phyloP scores from a whole-genome alignment of 305 asterid genomes.

The Coffea humblotiana region DNA sequence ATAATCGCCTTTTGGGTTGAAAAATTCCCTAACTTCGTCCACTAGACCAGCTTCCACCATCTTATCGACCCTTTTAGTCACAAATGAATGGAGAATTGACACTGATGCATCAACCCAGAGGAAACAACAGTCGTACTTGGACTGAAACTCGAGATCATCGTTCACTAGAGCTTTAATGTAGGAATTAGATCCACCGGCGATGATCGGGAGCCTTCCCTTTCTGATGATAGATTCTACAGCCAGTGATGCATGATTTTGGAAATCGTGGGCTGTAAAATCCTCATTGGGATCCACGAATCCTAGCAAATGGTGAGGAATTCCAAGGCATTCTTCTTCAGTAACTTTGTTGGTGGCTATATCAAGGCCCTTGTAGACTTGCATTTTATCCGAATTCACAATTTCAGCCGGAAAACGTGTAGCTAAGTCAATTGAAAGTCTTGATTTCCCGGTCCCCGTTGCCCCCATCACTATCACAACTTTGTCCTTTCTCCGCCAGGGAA shows the following conservation, averaged over 20 bases:
- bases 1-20: slow-evolving; percentile 48
- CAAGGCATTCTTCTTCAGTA: slow-evolving; percentile 49
- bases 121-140: slow-evolving; percentile 58
- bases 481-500: slow-evolving; percentile 55
- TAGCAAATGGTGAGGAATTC: slow-evolving; percentile 66
- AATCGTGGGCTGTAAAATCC: slow-evolving; percentile 55
- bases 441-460: slow-evolving; percentile 79
- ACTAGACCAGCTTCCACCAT: slow-evolving; percentile 63
- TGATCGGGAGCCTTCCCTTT: slow-evolving; percentile 53
- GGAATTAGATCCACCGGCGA: slow-evolving; percentile 84
- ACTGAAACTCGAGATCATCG: slow-evolving; percentile 42
- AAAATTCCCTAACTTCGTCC: slow-evolving; percentile 52
- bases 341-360: slow-evolving; percentile 60
- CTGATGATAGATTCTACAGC: slow-evolving; percentile 42
- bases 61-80: slow-evolving; percentile 57
- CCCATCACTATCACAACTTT: slow-evolving; percentile 76
- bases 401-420: slow-evolving; percentile 63
- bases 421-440: slow-evolving; percentile 67
- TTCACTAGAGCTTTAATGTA: slow-evolving; percentile 55
- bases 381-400: slow-evolving; percentile 71
- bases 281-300: slow-evolving; percentile 43
- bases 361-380: slow-evolving; percentile 63
- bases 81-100: slow-evolving; percentile 43
- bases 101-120: slow-evolving; percentile 61
- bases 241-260: slow-evolving; percentile 42